Percentiles rank a stretch among this genome's conserved stretches.
Evolutionary conservation across 495 filamentous ascomycete genomes (phyloP).

Genomic region (Penicillium goetzii): DNA sequence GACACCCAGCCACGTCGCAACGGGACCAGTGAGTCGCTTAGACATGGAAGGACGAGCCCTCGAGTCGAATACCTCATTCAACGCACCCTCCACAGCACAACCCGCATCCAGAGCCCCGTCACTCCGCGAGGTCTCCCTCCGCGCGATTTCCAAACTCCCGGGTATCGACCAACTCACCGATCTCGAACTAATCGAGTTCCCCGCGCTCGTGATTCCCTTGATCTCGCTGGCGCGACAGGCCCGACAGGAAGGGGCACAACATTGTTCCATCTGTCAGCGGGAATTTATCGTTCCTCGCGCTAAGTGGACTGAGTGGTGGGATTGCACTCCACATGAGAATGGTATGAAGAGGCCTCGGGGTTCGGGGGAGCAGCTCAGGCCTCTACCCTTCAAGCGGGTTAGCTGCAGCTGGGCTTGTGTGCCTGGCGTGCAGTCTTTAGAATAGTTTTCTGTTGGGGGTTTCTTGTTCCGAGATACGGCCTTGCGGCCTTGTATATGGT

Average conservation of each 20-base stretch:
- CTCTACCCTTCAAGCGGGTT: constrained; percentile 64
- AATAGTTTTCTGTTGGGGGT: neutral
- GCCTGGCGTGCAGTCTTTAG: constrained; percentile 29
- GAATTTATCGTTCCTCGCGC: constrained; percentile 62
- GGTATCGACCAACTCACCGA: constrained; percentile 51
- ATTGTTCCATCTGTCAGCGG: constrained; percentile 63
- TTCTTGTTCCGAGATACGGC: constrained; percentile 4
- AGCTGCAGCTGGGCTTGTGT: constrained; percentile 72
- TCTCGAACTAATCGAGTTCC: constrained; percentile 43
- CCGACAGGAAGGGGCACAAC: constrained; percentile 53
- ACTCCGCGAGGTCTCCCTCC: constrained; percentile 62
- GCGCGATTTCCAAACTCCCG: constrained; percentile 46
- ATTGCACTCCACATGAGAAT: constrained; percentile 50
- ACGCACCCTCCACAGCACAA: neutral
- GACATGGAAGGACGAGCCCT: constrained; percentile 49
- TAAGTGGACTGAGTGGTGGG: constrained; percentile 80
- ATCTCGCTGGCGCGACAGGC: constrained; percentile 48
- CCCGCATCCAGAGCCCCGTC: constrained; percentile 46
- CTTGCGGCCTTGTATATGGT: constrained; percentile 14
- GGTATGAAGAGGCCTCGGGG: constrained; percentile 45
- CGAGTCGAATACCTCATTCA: constrained; percentile 10
- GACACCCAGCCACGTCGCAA: constrained; percentile 49
- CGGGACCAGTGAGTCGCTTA: constrained; percentile 46
- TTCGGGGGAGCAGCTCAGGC: constrained; percentile 41
- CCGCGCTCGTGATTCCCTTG: constrained; percentile 43